phyloP scores from a whole-genome alignment of 805 yeast species.

The Lipomyces spencermartinsiae region DNA sequence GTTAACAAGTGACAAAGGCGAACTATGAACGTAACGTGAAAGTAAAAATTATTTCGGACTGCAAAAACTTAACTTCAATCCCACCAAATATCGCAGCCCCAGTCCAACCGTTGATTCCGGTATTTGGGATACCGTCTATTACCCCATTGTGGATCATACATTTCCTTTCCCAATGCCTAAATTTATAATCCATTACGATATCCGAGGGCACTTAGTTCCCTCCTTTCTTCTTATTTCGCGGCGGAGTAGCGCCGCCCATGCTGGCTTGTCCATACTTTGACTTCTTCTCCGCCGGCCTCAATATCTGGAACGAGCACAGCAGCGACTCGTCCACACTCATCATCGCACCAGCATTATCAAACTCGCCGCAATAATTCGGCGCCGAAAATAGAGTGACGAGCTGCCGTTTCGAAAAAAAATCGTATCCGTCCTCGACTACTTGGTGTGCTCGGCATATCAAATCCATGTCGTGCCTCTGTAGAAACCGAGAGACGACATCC shows the following conservation, averaged over 20 bases:
- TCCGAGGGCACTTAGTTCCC: not conserved
- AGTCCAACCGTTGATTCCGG: not conserved
- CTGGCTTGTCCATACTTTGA: slow-evolving; percentile 61
- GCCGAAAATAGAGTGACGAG: slow-evolving; percentile 94
- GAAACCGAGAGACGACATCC: slow-evolving; percentile 92
- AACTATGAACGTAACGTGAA: not conserved
- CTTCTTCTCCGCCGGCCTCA: slow-evolving; percentile 97
- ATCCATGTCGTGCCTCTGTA: slow-evolving; percentile 97
- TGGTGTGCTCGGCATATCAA: slow-evolving; percentile 98
- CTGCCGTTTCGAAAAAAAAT: slow-evolving; percentile 94
- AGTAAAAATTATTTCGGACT: not conserved
- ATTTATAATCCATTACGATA: not conserved
- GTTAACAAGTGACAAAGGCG: not conserved
- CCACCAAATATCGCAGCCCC: not conserved
- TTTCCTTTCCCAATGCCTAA: not conserved
- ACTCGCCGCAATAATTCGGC: slow-evolving; percentile 95
- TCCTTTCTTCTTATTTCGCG: slow-evolving; percentile 4
- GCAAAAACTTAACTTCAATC: not conserved
- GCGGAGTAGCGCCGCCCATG: slow-evolving; percentile 39
- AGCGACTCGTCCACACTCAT: slow-evolving; percentile 97
- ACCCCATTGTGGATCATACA: not conserved
- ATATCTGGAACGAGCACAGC: slow-evolving; percentile 78
- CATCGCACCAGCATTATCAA: slow-evolving; percentile 99
- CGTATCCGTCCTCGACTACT: slow-evolving; percentile 98
- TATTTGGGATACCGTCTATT: too few relatives aligned